phyloP scores from a whole-genome alignment of 768 basidiomycete species.

The Kwoniella dendrophila region DNA sequence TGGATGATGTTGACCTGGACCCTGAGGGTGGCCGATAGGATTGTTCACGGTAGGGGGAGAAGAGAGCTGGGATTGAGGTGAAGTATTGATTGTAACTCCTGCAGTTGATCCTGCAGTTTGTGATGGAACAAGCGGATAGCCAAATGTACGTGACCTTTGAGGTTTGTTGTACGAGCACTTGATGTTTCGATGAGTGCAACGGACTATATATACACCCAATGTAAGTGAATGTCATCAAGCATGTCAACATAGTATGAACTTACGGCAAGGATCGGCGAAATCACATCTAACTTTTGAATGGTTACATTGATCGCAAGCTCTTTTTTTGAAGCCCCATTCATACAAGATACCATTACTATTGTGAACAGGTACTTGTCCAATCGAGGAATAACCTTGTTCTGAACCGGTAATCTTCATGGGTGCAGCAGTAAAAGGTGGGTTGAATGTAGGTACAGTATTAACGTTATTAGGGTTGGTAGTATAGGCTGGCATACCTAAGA shows the following conservation, averaged over 20 bases:
- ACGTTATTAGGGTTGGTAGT: not conserved
- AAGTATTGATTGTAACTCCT: constrained; percentile 6
- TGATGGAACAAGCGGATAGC: constrained; percentile 8
- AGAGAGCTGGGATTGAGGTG: constrained; percentile 39
- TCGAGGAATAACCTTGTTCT: constrained; percentile 29
- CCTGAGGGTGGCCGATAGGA: constrained; percentile 11
- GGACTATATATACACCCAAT: constrained; percentile 23
- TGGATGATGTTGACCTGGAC: constrained; percentile 10
- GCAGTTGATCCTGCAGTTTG: not conserved
- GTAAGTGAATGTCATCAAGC: not conserved
- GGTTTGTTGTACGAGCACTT: constrained; percentile 44
- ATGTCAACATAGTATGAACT: constrained; percentile 8
- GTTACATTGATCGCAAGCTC: constrained; percentile 55
- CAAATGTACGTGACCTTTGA: constrained; percentile 27
- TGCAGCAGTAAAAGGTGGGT: constrained; percentile 20
- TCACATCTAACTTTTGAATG: constrained; percentile 54
- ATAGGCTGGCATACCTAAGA: constrained; percentile 12
- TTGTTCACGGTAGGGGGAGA: constrained; percentile 33
- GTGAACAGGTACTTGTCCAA: constrained; percentile 5
- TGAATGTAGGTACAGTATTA: constrained; percentile 2
- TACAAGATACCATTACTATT: constrained; percentile 17
- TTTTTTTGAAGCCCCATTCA: constrained; percentile 47
- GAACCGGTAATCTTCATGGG: constrained; percentile 32
- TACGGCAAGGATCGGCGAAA: constrained; percentile 50
- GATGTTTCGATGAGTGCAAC: constrained; percentile 41